phyloP scores from a whole-genome alignment of 2,329 filamentous ascomycete species.

The Penicillium aurantiogriseum region DNA sequence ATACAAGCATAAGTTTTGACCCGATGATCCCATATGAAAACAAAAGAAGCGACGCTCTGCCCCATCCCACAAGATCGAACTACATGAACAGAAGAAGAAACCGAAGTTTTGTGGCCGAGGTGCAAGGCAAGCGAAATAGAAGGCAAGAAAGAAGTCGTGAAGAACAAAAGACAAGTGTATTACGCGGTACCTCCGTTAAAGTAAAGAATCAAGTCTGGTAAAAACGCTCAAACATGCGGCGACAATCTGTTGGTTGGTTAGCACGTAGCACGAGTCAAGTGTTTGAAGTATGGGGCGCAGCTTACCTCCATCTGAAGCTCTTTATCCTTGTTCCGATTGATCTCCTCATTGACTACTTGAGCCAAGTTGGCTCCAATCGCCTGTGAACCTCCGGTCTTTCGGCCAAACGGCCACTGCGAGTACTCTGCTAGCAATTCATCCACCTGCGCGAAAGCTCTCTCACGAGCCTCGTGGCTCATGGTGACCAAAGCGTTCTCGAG shows the following conservation, averaged over 20 bases:
- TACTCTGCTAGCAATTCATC: constrained; percentile 95
- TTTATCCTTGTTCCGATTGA: constrained; percentile 83
- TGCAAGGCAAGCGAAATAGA: background rate
- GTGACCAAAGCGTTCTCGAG: constrained; percentile 95
- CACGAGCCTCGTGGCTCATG: constrained; percentile 87
- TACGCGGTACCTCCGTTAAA: constrained; percentile 53
- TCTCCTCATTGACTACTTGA: constrained; percentile 81
- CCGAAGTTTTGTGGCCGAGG: constrained; percentile 1
- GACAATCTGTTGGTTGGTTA: constrained; percentile 59
- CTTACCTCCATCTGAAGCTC: constrained; percentile 92
- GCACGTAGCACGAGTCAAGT: background rate
- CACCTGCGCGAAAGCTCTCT: constrained; percentile 93
- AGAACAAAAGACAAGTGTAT: constrained; percentile 26
- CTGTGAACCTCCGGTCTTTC: constrained; percentile 69
- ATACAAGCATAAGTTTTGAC: constrained; percentile 31
- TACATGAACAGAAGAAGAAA: constrained; percentile 28
- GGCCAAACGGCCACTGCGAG: constrained; percentile 94
- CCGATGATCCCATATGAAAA: constrained; percentile 21
- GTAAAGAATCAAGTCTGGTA: constrained; percentile 90
- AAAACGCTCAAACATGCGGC: constrained; percentile 97
- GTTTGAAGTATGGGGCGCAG: constrained; percentile 8
- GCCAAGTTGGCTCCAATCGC: constrained; percentile 92
- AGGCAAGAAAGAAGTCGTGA: constrained; percentile 11
- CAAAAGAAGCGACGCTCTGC: constrained; percentile 17
- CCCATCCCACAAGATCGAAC: constrained; percentile 28